Evolutionary conservation across 768 basidiomycete species (phyloP).

Genomic region (Tricholoma sp.): DNA sequence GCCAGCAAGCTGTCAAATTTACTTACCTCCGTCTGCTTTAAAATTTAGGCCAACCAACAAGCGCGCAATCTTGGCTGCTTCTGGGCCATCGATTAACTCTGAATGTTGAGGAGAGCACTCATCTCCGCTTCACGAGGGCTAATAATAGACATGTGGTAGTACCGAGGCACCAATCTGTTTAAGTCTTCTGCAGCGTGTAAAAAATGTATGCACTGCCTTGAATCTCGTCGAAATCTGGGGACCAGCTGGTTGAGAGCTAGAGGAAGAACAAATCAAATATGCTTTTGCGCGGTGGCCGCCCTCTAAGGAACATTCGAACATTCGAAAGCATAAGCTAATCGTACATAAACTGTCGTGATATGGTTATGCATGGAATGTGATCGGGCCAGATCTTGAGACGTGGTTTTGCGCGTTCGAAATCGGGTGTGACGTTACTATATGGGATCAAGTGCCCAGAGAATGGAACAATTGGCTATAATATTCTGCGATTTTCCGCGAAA

Average conservation of each 20-base stretch:
- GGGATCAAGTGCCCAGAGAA: neutral
- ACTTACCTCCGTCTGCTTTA: neutral
- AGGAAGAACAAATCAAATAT: slow-evolving; percentile 2
- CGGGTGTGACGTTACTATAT: neutral
- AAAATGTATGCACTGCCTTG: neutral
- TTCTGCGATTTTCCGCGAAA: neutral
- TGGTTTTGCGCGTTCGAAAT: neutral
- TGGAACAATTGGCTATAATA: neutral
- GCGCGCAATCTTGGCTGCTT: neutral
- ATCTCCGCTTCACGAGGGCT: neutral
- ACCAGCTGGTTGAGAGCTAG: slow-evolving; percentile 6
- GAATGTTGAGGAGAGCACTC: neutral
- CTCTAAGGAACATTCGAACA: neutral
- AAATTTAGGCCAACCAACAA: neutral
- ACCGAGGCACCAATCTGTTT: neutral
- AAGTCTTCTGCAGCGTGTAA: neutral
- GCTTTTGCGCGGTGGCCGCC: neutral
- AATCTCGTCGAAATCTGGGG: slow-evolving; percentile 6
- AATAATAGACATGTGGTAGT: neutral
- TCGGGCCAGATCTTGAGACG: slow-evolving; percentile 10
- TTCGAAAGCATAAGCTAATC: slow-evolving; percentile 15
- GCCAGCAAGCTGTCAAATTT: neutral
- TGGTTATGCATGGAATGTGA: slow-evolving; percentile 1
- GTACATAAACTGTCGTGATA: slow-evolving; percentile 24
- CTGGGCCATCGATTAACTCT: neutral